Base-by-base conservation (phyloP, 1,284 basidiomycete species). In the Rhodofomes roseus region DNA sequence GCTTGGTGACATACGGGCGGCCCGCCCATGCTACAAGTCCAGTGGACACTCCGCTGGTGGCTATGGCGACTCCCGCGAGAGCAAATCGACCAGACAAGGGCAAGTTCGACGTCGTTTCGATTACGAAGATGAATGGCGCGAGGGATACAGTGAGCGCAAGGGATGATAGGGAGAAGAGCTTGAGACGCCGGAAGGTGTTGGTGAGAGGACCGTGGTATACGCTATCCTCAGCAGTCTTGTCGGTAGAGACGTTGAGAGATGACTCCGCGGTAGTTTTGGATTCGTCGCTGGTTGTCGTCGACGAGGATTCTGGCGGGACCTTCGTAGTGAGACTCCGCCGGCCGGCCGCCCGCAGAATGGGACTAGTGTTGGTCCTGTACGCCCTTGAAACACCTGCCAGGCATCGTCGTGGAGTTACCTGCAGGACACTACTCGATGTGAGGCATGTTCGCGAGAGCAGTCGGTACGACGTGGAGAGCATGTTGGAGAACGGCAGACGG, bases 81-180 rank as follows among this genome's bases (percentile, higher is more conserved):
- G 83, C 86, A 22, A 86, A 67, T n/a, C 92, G 84, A 0, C 88
- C 93, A 20, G 81, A 79, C 41, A 82, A 68, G 0, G 91, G 89
- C 16, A 96, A 79, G 27, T 82, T 82, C 6, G 90, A 90, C 5
- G 70, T 66, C 1, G 70, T 69, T 61, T 93, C 90, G 60, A 93
- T 80, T 48, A 93, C 72, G 71, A 95, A 88, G 60, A 96, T 84
- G 73, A 95, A 83, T 1, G 93, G 93, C 0, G 89, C 80, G 66
- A 95, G 77, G 3, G 83, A 77, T 56, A 79, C 74, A n/a, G 90
- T 88, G 51, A 94, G 81, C 4, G 80, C 80, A 54, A 95, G 80
- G 1, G 92, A 93, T 44, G 85, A 84, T 2, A 95, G 75, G 9
- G 93, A 95, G 75, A 95, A 94, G 25, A 93, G 74, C 70, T 95